Conservation (phyloP, 164 flowering plant genomes). For the Euptelea pleiosperma region DNA sequence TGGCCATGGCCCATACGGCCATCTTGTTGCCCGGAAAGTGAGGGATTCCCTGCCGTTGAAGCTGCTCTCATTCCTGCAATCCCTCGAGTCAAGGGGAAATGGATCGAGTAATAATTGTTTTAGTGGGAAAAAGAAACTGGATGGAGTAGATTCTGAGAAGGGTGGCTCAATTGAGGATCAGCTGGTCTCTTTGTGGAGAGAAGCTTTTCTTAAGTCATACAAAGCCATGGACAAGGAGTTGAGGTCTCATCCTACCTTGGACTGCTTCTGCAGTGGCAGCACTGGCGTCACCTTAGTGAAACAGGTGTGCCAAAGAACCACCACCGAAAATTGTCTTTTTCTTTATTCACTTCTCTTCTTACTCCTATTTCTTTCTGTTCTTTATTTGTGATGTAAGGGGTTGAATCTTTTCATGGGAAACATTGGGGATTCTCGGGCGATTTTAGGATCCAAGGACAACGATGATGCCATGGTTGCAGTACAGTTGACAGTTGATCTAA, state of each 20-base stretch:
- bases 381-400: slow-evolving; percentile 48
- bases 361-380: background rate
- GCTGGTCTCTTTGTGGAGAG: slow-evolving; percentile 54
- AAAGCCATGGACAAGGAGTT: slow-evolving; percentile 93
- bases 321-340: background rate
- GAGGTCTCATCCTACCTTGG: slow-evolving; percentile 70
- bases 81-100: slow-evolving; percentile 40
- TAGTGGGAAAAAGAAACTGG: slow-evolving; percentile 32
- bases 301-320: slow-evolving; percentile 45
- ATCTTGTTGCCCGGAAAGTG: slow-evolving; percentile 87
- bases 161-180: slow-evolving; percentile 46
- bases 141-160: slow-evolving; percentile 36
- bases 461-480: slow-evolving; percentile 61
- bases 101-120: slow-evolving; percentile 40
- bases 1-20: slow-evolving; percentile 95
- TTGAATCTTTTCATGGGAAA: slow-evolving; percentile 77
- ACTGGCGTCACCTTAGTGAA: slow-evolving; percentile 84
- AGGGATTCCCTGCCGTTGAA: slow-evolving; percentile 76
- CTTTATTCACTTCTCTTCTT: slow-evolving; percentile 4
- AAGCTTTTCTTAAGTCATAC: slow-evolving; percentile 72
- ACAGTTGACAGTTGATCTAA: slow-evolving; percentile 81
- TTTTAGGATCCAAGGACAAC: slow-evolving; percentile 69
- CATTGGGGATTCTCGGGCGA: slow-evolving; percentile 95
- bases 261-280: slow-evolving; percentile 95
- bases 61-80: slow-evolving; percentile 47